phyloP scores from a whole-genome alignment of 2,329 filamentous ascomycete species.

The Ophioceras dolichostomum region DNA sequence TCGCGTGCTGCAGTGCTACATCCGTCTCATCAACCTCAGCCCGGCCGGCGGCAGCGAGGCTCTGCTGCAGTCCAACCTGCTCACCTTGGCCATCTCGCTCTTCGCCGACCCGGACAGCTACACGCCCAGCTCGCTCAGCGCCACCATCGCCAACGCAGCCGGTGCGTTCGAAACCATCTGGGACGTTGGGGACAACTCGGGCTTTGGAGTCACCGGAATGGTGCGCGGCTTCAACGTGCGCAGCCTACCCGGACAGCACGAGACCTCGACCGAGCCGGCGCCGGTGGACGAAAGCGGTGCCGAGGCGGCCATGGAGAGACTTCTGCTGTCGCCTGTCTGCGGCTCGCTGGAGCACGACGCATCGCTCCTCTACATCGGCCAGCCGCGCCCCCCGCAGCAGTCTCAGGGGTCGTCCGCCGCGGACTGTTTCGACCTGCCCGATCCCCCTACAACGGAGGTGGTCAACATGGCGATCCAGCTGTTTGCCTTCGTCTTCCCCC shows the following conservation, averaged over 20 bases:
- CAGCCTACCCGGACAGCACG: slow-evolving; percentile 57
- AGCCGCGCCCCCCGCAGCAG: neutral
- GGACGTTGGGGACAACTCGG: slow-evolving; percentile 90
- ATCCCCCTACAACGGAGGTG: slow-evolving; percentile 82
- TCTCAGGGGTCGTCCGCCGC: no score
- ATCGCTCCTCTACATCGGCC: slow-evolving; percentile 58
- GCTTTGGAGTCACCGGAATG: slow-evolving; percentile 83
- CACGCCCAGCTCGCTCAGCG: slow-evolving; percentile 70
- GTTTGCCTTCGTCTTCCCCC: slow-evolving; percentile 81
- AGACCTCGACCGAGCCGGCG: slow-evolving; percentile 29
- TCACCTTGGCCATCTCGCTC: slow-evolving; percentile 78
- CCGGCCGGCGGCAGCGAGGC: slow-evolving; percentile 76
- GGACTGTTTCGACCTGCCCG: slow-evolving; percentile 48
- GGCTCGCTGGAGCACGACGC: slow-evolving; percentile 84
- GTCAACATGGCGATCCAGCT: slow-evolving; percentile 89
- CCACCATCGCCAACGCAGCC: slow-evolving; percentile 81
- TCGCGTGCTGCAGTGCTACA: slow-evolving; percentile 88
- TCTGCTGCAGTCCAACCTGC: slow-evolving; percentile 78
- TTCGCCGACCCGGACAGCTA: slow-evolving; percentile 92
- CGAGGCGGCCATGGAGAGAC: slow-evolving; percentile 50
- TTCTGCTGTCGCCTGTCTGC: slow-evolving; percentile 61
- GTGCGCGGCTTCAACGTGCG: slow-evolving; percentile 65
- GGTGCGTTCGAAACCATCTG: slow-evolving; percentile 88
- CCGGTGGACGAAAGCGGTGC: slow-evolving; percentile 42
- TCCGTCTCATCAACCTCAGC: slow-evolving; percentile 78